Evolutionary conservation across 1,139 yeast species (phyloP).

Genomic region (Yamadazyma oceani): DNA sequence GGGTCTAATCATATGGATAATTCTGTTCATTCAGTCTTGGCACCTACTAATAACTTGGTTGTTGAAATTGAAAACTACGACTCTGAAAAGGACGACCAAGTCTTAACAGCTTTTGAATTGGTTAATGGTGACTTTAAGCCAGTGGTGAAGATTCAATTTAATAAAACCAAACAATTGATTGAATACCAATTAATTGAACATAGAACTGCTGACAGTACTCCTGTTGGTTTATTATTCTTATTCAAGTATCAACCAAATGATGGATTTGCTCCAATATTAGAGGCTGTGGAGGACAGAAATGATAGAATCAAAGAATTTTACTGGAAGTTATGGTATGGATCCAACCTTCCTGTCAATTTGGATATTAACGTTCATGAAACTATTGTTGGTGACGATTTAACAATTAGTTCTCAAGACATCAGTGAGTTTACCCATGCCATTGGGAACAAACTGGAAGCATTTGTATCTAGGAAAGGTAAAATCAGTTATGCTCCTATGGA

Average conservation of each 20-base stretch:
- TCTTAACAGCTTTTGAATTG: slow-evolving; percentile 65
- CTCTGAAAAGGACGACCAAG: slow-evolving; percentile 50
- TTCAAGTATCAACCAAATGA: slow-evolving; percentile 79
- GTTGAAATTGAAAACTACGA: slow-evolving; percentile 51
- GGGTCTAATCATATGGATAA: slow-evolving; percentile 77
- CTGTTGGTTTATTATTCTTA: slow-evolving; percentile 74
- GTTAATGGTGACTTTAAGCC: slow-evolving; percentile 71
- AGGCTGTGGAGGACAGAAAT: slow-evolving; percentile 88
- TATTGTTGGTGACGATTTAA: slow-evolving; percentile 69
- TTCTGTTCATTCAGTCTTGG: slow-evolving; percentile 75
- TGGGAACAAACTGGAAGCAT: slow-evolving; percentile 96
- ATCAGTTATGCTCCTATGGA: slow-evolving; percentile 96
- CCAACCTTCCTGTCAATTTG: slow-evolving; percentile 53
- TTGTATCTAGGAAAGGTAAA: slow-evolving; percentile 85
- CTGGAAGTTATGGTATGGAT: slow-evolving; percentile 97
- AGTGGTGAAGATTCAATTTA: slow-evolving; percentile 62
- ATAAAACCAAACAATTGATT: slow-evolving; percentile 47
- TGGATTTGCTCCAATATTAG: slow-evolving; percentile 94
- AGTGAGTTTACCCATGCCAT: slow-evolving; percentile 95
- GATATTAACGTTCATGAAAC: slow-evolving; percentile 68
- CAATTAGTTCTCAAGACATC: slow-evolving; percentile 74
- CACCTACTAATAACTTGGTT: slow-evolving; percentile 65
- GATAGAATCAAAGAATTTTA: slow-evolving; percentile 91
- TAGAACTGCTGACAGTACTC: slow-evolving; percentile 75
- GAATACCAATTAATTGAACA: slow-evolving; percentile 79